Evolutionary conservation across 2,329 filamentous ascomycete genomes (phyloP).

Genomic region (Aspergillaceae sp.): DNA sequence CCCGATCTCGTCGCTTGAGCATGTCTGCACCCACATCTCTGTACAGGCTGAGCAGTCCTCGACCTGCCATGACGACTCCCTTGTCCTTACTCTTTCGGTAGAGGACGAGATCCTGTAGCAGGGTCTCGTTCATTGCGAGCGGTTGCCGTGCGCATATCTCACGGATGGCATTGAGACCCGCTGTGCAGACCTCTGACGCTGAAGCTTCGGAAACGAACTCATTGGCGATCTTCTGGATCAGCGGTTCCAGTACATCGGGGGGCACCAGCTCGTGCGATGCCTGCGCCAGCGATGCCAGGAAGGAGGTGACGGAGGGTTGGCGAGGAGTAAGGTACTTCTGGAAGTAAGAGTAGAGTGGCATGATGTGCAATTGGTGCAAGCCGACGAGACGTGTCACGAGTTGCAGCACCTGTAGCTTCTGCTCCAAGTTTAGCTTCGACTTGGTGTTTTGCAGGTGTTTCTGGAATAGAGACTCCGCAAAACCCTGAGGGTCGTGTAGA

Average conservation of each 20-base stretch:
- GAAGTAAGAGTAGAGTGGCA: conserved; percentile 92
- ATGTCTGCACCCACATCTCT: conserved; percentile 84
- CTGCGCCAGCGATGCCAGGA: conserved; percentile 86
- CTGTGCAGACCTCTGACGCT: conserved; percentile 80
- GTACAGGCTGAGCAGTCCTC: conserved; percentile 82
- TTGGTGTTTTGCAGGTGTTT: conserved; percentile 86
- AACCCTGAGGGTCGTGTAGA: conserved; percentile 87
- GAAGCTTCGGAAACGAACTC: conserved; percentile 96
- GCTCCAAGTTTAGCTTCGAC: conserved; percentile 75
- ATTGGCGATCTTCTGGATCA: conserved; percentile 92
- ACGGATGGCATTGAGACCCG: conserved; percentile 87
- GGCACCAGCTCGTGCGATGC: conserved; percentile 85
- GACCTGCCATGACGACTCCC: conserved; percentile 97
- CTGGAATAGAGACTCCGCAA: conserved; percentile 79
- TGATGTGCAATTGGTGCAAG: conserved; percentile 81
- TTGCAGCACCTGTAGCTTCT: conserved; percentile 82
- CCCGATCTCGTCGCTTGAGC: conserved; percentile 79
- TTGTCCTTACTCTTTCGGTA: conserved; percentile 98
- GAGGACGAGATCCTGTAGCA: conserved; percentile 92
- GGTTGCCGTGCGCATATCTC: conserved; percentile 91
- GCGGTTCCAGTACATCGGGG: conserved; percentile 80
- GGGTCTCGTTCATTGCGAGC: conserved; percentile 87
- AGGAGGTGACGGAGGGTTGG: conserved; percentile 84
- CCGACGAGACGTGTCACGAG: conserved; percentile 85
- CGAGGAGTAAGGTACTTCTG: conserved; percentile 82